A percentile compares a stretch with the other conserved stretches of the same genome.
Conservation (phyloP, 2,329 filamentous ascomycete genomes). For the Cladobotryum mycophilum region DNA sequence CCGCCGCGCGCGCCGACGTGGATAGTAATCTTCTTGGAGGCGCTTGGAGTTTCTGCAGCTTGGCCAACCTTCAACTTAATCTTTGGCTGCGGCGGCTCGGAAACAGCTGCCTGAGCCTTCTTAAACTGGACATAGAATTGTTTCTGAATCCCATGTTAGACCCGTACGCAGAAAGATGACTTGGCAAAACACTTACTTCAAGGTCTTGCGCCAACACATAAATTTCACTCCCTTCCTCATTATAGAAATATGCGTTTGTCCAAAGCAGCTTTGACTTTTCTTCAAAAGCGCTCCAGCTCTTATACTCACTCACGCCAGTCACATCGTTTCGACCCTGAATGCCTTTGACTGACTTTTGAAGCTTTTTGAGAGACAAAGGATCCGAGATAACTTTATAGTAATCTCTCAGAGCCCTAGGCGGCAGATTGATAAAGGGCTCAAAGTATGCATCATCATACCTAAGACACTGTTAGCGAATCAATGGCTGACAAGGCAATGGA, state of each 20-base stretch:
- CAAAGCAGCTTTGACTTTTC: constrained; percentile 75
- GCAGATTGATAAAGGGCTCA: constrained; percentile 71
- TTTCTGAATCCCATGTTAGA: constrained; percentile 42
- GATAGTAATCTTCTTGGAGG: constrained; percentile 62
- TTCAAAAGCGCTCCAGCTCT: constrained; percentile 76
- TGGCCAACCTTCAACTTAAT: constrained; percentile 71
- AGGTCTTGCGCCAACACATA: constrained; percentile 70
- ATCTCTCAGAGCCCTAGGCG: constrained; percentile 68
- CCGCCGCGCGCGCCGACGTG: constrained; percentile 58
- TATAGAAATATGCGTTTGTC: constrained; percentile 83
- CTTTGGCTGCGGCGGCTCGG: constrained; percentile 67
- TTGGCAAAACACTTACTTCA: constrained; percentile 47
- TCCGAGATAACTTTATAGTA: constrained; percentile 82
- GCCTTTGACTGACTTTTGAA: constrained; percentile 72
- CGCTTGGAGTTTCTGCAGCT: constrained; percentile 36
- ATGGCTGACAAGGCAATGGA: neutral
- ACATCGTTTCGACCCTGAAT: constrained; percentile 61
- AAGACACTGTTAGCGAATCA: constrained; percentile 24
- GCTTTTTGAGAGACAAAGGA: constrained; percentile 69
- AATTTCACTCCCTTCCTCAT: constrained; percentile 86
- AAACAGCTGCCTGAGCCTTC: constrained; percentile 65
- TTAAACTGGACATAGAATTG: constrained; percentile 63
- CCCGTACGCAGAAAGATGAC: neutral
- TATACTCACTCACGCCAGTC: constrained; percentile 62
- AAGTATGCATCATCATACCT: constrained; percentile 65